A percentile compares a stretch with the other conserved stretches of the same genome.
Evolutionary conservation across 148 eudicot species (phyloP).

Genomic region (Vaccinium darrowii): DNA sequence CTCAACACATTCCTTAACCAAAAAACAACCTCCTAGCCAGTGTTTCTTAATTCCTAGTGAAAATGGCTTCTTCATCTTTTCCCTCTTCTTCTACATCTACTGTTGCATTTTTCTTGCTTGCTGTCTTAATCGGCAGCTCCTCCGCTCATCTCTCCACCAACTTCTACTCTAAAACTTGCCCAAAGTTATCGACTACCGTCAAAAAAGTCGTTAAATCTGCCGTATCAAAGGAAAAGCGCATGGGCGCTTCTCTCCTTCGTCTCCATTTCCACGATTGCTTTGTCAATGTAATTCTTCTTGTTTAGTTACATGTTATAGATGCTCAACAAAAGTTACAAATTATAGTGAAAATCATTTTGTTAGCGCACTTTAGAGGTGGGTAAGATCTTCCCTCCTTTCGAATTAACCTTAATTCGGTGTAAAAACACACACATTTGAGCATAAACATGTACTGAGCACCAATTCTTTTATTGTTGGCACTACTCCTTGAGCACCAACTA

Average conservation of each 20-base stretch:
- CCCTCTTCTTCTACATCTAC: not conserved
- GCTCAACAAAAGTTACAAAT: not conserved
- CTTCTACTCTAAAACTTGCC: conserved; percentile 27
- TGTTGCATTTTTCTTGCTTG: not conserved
- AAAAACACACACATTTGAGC: not conserved
- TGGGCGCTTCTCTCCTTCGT: conserved; percentile 51
- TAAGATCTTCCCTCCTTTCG: not conserved
- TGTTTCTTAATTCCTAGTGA: not conserved
- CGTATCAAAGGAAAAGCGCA: conserved; percentile 38
- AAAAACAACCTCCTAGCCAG: too few species aligned
- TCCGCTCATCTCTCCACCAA: conserved; percentile 22
- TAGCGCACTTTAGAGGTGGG: not conserved
- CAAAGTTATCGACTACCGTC: not conserved
- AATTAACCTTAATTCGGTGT: not conserved
- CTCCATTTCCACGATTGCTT: conserved; percentile 50
- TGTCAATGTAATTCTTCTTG: conserved; percentile 28
- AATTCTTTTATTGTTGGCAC: not conserved
- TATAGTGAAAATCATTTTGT: not conserved
- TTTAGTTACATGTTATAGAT: not conserved
- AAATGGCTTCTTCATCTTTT: conserved; percentile 22
- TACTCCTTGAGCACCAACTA: not conserved
- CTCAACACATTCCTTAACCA: not conserved
- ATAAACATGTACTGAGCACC: not conserved
- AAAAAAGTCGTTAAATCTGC: conserved; percentile 25
- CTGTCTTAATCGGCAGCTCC: conserved; percentile 10